Percentiles rank a stretch among this genome's conserved stretches.
These are phyloP conservation scores for Sporothrix brunneoviolacea DNA, from an alignment of 2,329 filamentous ascomycete genomes.

Conservation along the genomic window DNA sequence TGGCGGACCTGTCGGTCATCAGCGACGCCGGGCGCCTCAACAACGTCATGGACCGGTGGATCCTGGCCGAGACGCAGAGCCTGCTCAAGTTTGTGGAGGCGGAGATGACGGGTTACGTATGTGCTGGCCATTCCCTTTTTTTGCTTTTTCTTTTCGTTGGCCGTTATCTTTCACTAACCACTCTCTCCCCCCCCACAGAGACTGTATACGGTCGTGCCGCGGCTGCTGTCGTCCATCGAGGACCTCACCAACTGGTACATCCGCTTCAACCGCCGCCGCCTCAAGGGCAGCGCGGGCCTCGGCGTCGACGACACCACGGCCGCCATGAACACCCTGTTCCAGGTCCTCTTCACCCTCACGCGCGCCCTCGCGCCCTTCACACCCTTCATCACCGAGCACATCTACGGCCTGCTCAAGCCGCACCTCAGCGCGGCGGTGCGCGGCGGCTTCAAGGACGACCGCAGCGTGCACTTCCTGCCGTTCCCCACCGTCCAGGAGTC, in stretches of 20 bases:
- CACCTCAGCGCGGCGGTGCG: slow-evolving; percentile 67
- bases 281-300: slow-evolving; percentile 83
- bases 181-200: no score
- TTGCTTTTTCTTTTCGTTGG: no score
- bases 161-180: not conserved
- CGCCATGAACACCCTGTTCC: slow-evolving; percentile 88
- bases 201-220: slow-evolving; percentile 85
- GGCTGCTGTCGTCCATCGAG: slow-evolving; percentile 76
- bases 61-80: slow-evolving; percentile 85
- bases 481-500: slow-evolving; percentile 87
- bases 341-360: slow-evolving; percentile 84
- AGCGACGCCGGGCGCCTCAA: slow-evolving; percentile 29
- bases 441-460: slow-evolving; percentile 57
- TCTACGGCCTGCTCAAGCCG: slow-evolving; percentile 76
- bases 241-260: slow-evolving; percentile 93
- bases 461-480: slow-evolving; percentile 85
- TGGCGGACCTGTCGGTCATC: slow-evolving; percentile 61
- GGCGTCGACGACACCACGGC: slow-evolving; percentile 80
- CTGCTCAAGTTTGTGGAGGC: slow-evolving; percentile 85
- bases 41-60: slow-evolving; percentile 96
- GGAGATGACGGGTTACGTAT: slow-evolving; percentile 59
- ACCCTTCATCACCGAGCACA: slow-evolving; percentile 90
- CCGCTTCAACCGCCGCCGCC: slow-evolving; percentile 80
- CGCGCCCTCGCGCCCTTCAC: slow-evolving; percentile 89
- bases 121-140: not conserved